Conservation (phyloP, 1,284 basidiomycete species). For the Melampsora larici-populina region DNA sequence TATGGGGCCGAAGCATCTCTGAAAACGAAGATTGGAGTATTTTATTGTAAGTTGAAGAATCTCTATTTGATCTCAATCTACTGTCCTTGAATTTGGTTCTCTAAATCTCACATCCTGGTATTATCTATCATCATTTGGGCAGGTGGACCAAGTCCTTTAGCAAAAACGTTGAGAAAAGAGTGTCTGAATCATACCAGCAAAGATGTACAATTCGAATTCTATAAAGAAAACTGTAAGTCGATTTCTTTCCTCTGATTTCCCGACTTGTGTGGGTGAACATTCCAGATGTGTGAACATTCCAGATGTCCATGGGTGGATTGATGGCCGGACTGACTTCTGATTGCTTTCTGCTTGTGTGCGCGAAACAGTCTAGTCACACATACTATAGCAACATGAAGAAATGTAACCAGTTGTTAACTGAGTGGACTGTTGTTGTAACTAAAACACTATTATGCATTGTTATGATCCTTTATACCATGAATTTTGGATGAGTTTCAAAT, state of each 20-base stretch:
- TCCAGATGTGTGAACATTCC: no score
- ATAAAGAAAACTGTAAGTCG: constrained; percentile 60
- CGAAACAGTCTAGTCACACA: no score
- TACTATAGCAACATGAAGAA: no score
- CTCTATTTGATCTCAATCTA: background rate
- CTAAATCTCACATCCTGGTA: background rate
- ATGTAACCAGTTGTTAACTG: no score
- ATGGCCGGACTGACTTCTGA: no score
- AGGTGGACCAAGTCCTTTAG: constrained; percentile 62
- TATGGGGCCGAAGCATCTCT: constrained; percentile 52
- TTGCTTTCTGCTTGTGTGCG: no score
- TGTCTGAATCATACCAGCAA: constrained; percentile 61
- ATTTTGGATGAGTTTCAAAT: no score
- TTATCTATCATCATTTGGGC: background rate
- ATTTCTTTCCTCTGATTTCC: background rate
- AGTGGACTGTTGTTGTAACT: no score
- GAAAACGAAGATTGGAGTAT: constrained; percentile 72
- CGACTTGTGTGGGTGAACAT: background rate
- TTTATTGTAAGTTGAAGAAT: constrained; percentile 15
- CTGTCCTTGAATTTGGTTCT: background rate
- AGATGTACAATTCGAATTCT: constrained; percentile 69
- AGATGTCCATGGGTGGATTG: no score
- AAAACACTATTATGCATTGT: no score
- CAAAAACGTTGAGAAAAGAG: constrained; percentile 69
- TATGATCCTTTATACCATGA: no score